Base-by-base conservation (phyloP, 805 yeast genomes). In the Metschnikowia vanudenii region DNA sequence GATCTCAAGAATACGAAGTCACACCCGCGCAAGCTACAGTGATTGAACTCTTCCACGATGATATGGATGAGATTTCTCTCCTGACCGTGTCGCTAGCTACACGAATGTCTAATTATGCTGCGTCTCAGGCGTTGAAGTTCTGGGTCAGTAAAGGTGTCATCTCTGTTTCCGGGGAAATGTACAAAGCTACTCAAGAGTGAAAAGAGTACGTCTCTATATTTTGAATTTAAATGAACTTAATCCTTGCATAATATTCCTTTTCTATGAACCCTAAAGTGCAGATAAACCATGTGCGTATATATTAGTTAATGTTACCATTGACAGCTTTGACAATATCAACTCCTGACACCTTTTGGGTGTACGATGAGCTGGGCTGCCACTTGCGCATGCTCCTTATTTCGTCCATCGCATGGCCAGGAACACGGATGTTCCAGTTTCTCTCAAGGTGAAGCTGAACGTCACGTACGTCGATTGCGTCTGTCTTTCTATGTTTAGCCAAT, bases 381-480 rank as follows among this genome's bases (percentile, higher is more conserved):
- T 82, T 85, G 58, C 90, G 74, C 16, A 85, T 80, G 59, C 81
- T 77, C 58, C 97, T 75, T 37, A 92, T 84, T 58, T 91, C 98
- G 67, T 92, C 99, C 53, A 89, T 82, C 10, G 95, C 80, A 65
- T 82, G 90, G 3, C 98, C 99, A 0, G 99, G 98, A 26, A 92
- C 80, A 56, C 95, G 81, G 45, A 94, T 88, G 64, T 92, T 91
- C 97, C 97, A 92, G 65, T 91, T 90, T 57, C 87, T 80, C 58
- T 90, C 96, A 57, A 94, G 73, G 64, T 94, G 97, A 46, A 94
- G 67, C 64, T 94, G 98, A 42, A 95, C 79, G 63, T 94, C 99
- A 56, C 82, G 82, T 13, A 87, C 88, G 54, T 92, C 98, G 20
- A 94, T 72, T 31, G 85, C 79, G 50, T 92, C 96, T 6, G 88